Conservation (phyloP, 2,329 filamentous ascomycete genomes). For the Scolecobasidium constrictum region DNA sequence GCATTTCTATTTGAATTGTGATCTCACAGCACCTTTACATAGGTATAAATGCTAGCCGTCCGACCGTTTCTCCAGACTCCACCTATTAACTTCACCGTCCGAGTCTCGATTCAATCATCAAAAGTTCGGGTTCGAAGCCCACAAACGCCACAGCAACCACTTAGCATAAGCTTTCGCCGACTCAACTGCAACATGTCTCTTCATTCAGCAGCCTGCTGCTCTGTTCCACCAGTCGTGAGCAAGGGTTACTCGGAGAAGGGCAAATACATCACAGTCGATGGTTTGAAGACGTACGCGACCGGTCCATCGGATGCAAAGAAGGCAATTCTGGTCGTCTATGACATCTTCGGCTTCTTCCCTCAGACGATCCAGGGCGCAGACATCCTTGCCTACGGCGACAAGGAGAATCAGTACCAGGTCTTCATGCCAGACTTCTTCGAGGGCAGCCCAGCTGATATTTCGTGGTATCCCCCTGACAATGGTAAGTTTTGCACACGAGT, state of each 20-base stretch:
- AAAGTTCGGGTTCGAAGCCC: too few relatives aligned
- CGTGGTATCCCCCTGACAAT: constrained; percentile 49
- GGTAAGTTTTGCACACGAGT: too few relatives aligned
- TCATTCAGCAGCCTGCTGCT: constrained; percentile 25
- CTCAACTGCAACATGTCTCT: constrained; percentile 8
- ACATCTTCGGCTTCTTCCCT: constrained; percentile 54
- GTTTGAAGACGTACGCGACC: constrained; percentile 52
- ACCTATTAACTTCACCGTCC: too few relatives aligned
- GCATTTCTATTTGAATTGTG: too few relatives aligned
- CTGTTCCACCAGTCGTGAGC: constrained; percentile 36
- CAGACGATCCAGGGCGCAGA: constrained; percentile 54
- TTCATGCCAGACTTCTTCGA: constrained; percentile 33
- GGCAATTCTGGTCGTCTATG: constrained; percentile 48
- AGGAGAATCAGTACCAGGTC: constrained; percentile 65
- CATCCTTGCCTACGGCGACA: constrained; percentile 50
- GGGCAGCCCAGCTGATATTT: constrained; percentile 36
- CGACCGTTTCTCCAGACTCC: too few relatives aligned
- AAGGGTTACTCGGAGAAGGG: constrained; percentile 47
- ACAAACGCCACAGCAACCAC: too few relatives aligned
- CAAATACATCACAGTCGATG: constrained; percentile 46
- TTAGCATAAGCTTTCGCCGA: too few relatives aligned
- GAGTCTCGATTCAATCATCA: too few relatives aligned
- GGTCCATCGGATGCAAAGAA: constrained; percentile 44
- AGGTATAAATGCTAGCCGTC: too few relatives aligned
- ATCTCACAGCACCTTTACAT: too few relatives aligned